Evolutionary conservation across 129 eudicot genomes (phyloP).

Genomic region (Calendula officinalis): DNA sequence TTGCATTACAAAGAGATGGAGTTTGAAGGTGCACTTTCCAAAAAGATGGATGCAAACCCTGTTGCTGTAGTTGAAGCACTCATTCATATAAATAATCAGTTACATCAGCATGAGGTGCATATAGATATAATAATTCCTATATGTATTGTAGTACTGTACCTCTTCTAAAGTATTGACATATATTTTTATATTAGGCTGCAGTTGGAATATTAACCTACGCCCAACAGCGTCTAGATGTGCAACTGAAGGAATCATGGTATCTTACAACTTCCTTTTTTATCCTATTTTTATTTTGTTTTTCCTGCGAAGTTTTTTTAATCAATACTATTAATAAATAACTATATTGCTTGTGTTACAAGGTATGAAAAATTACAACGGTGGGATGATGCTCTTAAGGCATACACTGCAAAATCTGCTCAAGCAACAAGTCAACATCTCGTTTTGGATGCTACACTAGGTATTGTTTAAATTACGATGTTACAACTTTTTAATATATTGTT

Average conservation of each 20-base stretch:
- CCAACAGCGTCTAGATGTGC: constrained; percentile 86
- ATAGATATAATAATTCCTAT: constrained; percentile 7
- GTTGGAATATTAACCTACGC: constrained; percentile 95
- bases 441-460: constrained; percentile 94
- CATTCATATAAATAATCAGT: constrained; percentile 94
- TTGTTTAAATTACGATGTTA: constrained; percentile 10
- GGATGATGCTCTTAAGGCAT: constrained; percentile 97
- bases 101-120: constrained; percentile 95
- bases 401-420: constrained; percentile 80
- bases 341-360: constrained; percentile 49
- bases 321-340: constrained; percentile 15
- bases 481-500: not conserved
- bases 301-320: not conserved
- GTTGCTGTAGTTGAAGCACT: constrained; percentile 96
- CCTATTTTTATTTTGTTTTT: constrained; percentile 3
- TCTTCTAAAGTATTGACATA: constrained; percentile 14
- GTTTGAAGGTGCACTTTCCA: constrained; percentile 90
- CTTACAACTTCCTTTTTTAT: not conserved
- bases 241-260: constrained; percentile 96
- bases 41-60: constrained; percentile 95
- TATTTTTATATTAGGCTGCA: constrained; percentile 64
- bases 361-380: constrained; percentile 95
- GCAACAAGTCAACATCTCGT: constrained; percentile 73
- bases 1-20: constrained; percentile 98
- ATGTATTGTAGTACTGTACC: not conserved